Evolutionary conservation across 306 rosid genomes (phyloP).

Genomic region (Dryas alaskensis): DNA sequence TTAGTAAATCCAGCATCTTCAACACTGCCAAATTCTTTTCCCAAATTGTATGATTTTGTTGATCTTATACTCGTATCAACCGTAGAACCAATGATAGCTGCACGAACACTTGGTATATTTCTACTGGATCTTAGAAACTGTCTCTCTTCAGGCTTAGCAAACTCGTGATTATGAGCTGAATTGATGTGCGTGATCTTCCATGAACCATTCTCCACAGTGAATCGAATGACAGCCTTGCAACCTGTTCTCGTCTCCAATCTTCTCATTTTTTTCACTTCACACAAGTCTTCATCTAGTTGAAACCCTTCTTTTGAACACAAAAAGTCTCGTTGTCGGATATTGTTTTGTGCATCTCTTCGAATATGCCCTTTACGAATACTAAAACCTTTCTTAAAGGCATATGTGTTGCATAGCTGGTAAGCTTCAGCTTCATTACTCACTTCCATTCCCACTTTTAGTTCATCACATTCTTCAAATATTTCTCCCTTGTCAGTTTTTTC

Average conservation of each 20-base stretch:
- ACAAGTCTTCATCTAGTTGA: not conserved
- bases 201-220: slow-evolving; percentile 2
- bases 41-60: not conserved
- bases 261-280: not conserved
- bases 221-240: slow-evolving; percentile 12
- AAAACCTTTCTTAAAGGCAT: slow-evolving; percentile 10
- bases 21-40: slow-evolving; percentile 3
- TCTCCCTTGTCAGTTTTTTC: not conserved
- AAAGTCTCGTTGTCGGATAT: slow-evolving; percentile 3
- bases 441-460: slow-evolving; percentile 7
- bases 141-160: slow-evolving; percentile 3
- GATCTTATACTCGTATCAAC: not conserved
- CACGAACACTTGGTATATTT: slow-evolving; percentile 15
- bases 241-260: slow-evolving; percentile 13
- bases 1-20: not conserved
- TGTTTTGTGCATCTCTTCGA: slow-evolving; percentile 10
- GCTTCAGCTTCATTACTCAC: not conserved
- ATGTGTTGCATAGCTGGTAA: slow-evolving; percentile 5
- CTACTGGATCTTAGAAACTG: not conserved
- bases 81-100: not conserved
- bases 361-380: slow-evolving; percentile 12
- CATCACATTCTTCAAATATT: not conserved
- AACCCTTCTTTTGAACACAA: slow-evolving; percentile 13
- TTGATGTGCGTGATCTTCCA: slow-evolving; percentile 8
- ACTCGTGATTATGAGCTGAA: slow-evolving; percentile 9